These are phyloP conservation scores for Fonsecaea nubica DNA, from an alignment of 2,329 filamentous ascomycete genomes.

Conservation along the genomic window DNA sequence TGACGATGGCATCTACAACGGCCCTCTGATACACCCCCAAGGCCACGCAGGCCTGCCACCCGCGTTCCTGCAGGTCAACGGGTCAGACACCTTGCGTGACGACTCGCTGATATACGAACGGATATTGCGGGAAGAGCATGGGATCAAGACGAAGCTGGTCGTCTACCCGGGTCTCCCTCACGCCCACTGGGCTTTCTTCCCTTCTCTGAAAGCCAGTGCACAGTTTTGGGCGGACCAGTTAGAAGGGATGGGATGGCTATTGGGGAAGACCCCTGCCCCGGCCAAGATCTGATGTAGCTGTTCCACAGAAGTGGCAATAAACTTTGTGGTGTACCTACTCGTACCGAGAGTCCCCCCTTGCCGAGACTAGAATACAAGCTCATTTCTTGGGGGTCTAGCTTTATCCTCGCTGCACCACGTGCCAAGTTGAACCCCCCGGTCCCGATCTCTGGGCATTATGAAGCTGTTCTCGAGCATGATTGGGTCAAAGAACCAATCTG, in stretches of 20 bases:
- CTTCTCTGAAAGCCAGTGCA: conserved; percentile 38
- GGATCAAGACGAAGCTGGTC: conserved; percentile 42
- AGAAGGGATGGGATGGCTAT: conserved; percentile 35
- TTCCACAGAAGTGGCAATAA: neutral
- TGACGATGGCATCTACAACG: conserved; percentile 11
- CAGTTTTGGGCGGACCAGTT: conserved; percentile 39
- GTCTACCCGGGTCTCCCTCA: conserved; percentile 46
- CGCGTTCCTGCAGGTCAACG: conserved; percentile 13
- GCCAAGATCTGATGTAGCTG: neutral
- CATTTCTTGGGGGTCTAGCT: neutral
- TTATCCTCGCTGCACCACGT: neutral
- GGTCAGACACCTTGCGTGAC: conserved; percentile 22
- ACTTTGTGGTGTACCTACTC: neutral
- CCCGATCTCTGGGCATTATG: neutral
- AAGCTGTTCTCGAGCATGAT: neutral
- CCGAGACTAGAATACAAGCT: neutral
- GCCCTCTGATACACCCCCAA: conserved; percentile 5
- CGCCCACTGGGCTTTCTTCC: conserved; percentile 42
- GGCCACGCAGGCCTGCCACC: conserved; percentile 6
- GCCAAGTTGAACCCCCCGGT: neutral
- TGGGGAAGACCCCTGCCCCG: conserved; percentile 25
- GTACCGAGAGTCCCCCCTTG: neutral
- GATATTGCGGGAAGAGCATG: conserved; percentile 34
- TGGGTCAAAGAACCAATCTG: neutral
- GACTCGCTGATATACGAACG: conserved; percentile 37